Conservation (phyloP, 2,329 filamentous ascomycete genomes). For the Lecanicillium sp. region DNA sequence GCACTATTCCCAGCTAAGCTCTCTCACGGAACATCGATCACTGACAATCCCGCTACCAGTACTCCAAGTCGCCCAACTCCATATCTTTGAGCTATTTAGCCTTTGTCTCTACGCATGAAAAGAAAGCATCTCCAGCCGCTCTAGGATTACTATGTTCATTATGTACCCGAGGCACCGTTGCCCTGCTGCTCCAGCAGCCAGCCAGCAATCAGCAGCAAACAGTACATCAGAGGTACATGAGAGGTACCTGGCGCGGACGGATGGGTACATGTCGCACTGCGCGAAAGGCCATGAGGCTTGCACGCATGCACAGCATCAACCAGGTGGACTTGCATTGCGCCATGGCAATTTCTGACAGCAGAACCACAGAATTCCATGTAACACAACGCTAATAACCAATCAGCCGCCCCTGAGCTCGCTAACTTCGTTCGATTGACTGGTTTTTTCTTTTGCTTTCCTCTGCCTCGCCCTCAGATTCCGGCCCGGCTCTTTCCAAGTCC, state of each 20-base stretch:
- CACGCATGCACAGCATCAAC: slow-evolving; percentile 4
- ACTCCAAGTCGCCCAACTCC: too few species aligned
- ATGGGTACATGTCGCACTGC: background rate
- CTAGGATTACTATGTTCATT: background rate
- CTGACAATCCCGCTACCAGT: too few species aligned
- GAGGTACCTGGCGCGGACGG: background rate
- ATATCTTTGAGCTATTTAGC: too few species aligned
- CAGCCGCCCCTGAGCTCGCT: background rate
- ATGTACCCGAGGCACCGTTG: background rate
- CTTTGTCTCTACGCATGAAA: too few species aligned
- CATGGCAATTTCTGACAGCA: slow-evolving; percentile 1
- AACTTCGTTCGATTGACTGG: background rate
- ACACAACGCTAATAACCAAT: slow-evolving; percentile 1
- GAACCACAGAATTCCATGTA: slow-evolving; percentile 3
- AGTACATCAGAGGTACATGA: slow-evolving; percentile 1
- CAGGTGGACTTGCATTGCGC: background rate
- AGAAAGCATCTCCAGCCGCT: background rate
- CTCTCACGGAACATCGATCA: too few species aligned
- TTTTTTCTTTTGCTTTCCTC: background rate
- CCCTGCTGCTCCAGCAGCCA: background rate
- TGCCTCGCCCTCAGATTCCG: slow-evolving; percentile 10
- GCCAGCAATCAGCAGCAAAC: too few species aligned
- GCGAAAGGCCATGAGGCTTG: background rate
- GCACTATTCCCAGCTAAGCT: too few species aligned
- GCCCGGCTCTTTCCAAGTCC: too few species aligned